Evolutionary conservation across 305 asterid species (phyloP).

Genomic region (Salvia sclarea): DNA sequence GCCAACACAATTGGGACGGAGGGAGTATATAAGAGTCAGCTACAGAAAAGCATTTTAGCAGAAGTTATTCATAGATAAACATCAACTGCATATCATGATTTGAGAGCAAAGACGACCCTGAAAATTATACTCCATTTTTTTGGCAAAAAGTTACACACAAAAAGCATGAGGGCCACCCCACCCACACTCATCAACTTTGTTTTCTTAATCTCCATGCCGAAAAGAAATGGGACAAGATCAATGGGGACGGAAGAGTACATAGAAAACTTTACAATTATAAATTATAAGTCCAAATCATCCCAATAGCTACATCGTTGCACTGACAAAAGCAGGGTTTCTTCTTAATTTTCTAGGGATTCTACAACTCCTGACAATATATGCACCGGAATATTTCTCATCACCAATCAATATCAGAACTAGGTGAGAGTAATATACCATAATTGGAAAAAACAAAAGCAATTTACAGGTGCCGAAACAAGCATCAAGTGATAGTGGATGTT

Average conservation of each 20-base stretch:
- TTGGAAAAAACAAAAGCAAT: neutral
- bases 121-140: too few species aligned
- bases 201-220: too few species aligned
- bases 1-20: too few species aligned
- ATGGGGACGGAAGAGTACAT: too few species aligned
- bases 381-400: neutral
- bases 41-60: neutral
- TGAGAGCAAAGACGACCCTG: neutral
- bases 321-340: neutral
- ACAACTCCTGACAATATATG: neutral
- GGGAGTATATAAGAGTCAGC: too few species aligned
- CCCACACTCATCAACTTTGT: too few species aligned
- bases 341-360: neutral
- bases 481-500: neutral
- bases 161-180: too few species aligned
- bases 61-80: constrained; percentile 2
- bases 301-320: neutral
- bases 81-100: neutral
- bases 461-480: neutral
- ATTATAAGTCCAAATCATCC: neutral
- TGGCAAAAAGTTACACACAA: too few species aligned
- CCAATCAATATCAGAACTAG: neutral
- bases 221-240: too few species aligned
- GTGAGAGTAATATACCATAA: neutral
- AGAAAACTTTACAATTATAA: too few species aligned